Percentiles rank a stretch among this genome's conserved stretches.
These are phyloP conservation scores for Syncephalastrum sp. DNA, from an alignment of 371 early-diverging fungal genomes.

Conservation along the genomic window DNA sequence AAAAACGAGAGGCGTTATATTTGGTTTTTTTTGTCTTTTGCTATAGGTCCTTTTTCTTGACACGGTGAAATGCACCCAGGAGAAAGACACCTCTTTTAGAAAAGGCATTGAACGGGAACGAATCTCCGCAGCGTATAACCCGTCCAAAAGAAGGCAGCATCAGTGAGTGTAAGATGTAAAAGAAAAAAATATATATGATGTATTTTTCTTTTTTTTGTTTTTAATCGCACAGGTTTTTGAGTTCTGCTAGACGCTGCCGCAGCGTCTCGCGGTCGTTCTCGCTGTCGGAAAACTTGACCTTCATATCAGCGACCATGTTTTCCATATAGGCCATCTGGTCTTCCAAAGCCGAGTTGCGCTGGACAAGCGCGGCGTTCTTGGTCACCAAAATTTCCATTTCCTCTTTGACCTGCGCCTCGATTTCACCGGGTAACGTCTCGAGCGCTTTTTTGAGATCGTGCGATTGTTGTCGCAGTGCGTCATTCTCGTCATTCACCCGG, in stretches of 20 bases:
- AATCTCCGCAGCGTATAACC: constrained; percentile 1
- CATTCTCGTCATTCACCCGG: constrained; percentile 55
- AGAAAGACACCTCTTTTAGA: constrained; percentile 8
- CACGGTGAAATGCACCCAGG: constrained; percentile 33
- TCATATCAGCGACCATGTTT: constrained; percentile 69
- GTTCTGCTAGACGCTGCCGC: constrained; percentile 59
- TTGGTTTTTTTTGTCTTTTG: constrained; percentile 26
- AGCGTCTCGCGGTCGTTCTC: constrained; percentile 72
- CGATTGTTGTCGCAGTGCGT: constrained; percentile 61
- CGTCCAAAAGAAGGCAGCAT: constrained; percentile 3
- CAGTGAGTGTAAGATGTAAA: not conserved
- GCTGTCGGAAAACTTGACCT: constrained; percentile 71
- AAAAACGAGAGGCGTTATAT: no score
- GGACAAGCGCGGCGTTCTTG: constrained; percentile 77
- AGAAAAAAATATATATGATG: not conserved
- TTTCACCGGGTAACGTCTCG: constrained; percentile 52
- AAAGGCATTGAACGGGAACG: not conserved
- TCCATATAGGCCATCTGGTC: constrained; percentile 75
- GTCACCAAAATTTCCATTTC: constrained; percentile 81
- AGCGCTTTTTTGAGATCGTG: constrained; percentile 56
- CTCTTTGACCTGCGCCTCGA: constrained; percentile 69
- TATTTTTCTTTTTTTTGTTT: constrained; percentile 4
- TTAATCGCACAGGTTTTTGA: constrained; percentile 31
- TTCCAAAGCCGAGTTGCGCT: constrained; percentile 72
- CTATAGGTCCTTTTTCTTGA: constrained; percentile 40